Conservation (phyloP, 495 filamentous ascomycete species). For the Aspergillus conjunctus region DNA sequence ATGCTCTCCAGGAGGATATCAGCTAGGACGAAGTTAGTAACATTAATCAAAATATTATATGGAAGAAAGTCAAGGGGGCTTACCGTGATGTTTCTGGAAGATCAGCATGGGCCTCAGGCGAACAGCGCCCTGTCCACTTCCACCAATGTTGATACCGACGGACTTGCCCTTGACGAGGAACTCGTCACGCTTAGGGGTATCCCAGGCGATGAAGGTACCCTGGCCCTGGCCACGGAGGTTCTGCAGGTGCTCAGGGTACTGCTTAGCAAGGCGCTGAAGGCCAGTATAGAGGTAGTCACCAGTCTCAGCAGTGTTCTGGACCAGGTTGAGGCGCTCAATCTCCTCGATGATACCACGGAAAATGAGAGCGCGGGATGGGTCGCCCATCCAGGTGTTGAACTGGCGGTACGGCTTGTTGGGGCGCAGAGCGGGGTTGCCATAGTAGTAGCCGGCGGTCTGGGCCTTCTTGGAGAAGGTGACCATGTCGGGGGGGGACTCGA, state of each 20-base stretch:
- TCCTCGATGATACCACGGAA: constrained; percentile 92
- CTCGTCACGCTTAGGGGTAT: constrained; percentile 80
- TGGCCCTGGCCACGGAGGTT: constrained; percentile 93
- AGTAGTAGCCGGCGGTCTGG: constrained; percentile 98
- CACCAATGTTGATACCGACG: constrained; percentile 91
- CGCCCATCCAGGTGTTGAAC: constrained; percentile 99
- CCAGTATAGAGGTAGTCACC: constrained; percentile 81
- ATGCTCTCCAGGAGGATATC: constrained; percentile 67
- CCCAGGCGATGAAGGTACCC: constrained; percentile 97
- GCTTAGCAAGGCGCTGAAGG: constrained; percentile 67
- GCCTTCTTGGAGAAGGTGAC: constrained; percentile 99
- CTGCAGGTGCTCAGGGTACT: constrained; percentile 80
- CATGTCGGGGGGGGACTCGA: constrained; percentile 87
- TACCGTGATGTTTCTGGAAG: constrained; percentile 91
- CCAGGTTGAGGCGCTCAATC: constrained; percentile 78
- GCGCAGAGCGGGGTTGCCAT: constrained; percentile 79
- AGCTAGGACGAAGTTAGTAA: constrained; percentile 41
- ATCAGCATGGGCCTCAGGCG: constrained; percentile 92
- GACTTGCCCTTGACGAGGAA: constrained; percentile 75
- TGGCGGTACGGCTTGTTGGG: constrained; percentile 99
- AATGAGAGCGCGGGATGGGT: constrained; percentile 84
- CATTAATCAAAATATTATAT: constrained; percentile 3
- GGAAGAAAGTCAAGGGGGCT: constrained; percentile 31
- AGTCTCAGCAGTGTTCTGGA: constrained; percentile 75
- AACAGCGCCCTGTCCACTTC: constrained; percentile 77